Base-by-base conservation (phyloP, 352 stramenopile species). In the Phytophthora citrophthora region DNA sequence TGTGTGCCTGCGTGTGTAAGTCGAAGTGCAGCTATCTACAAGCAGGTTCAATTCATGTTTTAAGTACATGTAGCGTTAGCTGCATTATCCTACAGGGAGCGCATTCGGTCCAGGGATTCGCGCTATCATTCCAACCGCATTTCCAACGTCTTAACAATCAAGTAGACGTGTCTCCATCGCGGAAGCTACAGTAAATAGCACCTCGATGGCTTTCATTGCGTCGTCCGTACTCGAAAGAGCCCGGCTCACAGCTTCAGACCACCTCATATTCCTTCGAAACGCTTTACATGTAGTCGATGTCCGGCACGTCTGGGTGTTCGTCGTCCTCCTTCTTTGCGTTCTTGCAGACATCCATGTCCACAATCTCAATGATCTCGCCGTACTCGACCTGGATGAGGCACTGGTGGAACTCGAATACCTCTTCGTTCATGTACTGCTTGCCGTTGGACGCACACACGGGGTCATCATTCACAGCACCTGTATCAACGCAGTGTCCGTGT, bases 381-480 rank as follows among this genome's bases (percentile, higher is more conserved):
- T 72, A 61, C 13, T 76, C 43, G 20, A 65, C 47, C 20, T 61
- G 36, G 18, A 70, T 65, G 13, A 84, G 44, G 61, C 81, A 90
- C 67, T 86, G 68, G 38, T 87, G 66, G 61, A 83, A 90, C 44
- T 52, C 31, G 38, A 88, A 81, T 8, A 87, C 70, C n/a, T 81
- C 79, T 39, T 60, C 41, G 58, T 90, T 90, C 57, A 58, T 43
- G 54, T 87, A 83, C 39, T 79, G 60, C 47, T 64, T 77, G 61
- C 81, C 81, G 54, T 88, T 81, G 4, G 78, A 86, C 29, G 63
- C 77, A 38, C 80, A 89, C 44, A 88, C 78, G 12, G 66, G 74
- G 8, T 74, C 65, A 13, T 76, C 61, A 7, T 81, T 64, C 15
- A 72, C 61, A 18, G 69, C 80, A 46, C 80, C 82, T 18, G 62